Evolutionary conservation across 108 stramenopile genomes (phyloP).

Genomic region (Skeletonema costatum): DNA sequence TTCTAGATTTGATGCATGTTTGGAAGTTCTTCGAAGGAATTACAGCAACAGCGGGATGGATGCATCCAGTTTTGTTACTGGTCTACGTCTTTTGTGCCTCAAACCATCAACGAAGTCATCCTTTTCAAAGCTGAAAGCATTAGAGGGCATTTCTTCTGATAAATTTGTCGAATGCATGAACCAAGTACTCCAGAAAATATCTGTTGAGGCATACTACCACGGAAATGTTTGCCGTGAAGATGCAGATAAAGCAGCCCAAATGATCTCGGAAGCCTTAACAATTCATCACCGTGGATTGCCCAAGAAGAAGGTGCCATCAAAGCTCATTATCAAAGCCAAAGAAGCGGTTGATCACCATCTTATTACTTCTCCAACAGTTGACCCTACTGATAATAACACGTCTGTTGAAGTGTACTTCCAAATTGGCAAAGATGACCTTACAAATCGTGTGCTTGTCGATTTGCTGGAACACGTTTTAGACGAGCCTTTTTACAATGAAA

Average conservation of each 20-base stretch:
- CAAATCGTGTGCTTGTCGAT: conserved; percentile 66
- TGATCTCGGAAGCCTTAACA: conserved; percentile 45
- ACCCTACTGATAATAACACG: conserved; percentile 73
- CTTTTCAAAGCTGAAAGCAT: conserved; percentile 60
- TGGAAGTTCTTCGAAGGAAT: conserved; percentile 63
- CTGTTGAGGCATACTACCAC: conserved; percentile 68
- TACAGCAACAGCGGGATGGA: conserved; percentile 77
- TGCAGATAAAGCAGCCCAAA: conserved; percentile 49
- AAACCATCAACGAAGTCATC: conserved; percentile 65
- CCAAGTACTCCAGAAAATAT: conserved; percentile 51
- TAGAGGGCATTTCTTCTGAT: conserved; percentile 48
- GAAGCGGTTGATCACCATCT: conserved; percentile 12
- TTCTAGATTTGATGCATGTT: conserved; percentile 68
- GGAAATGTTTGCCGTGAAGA: conserved; percentile 65
- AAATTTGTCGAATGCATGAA: conserved; percentile 55
- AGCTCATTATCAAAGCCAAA: conserved; percentile 50
- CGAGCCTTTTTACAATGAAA: conserved; percentile 80
- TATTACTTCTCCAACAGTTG: conserved; percentile 56
- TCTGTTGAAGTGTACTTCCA: conserved; percentile 87
- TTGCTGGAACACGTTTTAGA: conserved; percentile 73
- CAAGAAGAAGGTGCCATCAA: conserved; percentile 62
- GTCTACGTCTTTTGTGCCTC: conserved; percentile 68
- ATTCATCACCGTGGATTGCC: conserved; percentile 47
- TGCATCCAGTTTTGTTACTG: conserved; percentile 50
- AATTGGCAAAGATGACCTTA: conserved; percentile 67